Conservation (phyloP, 371 early-diverging fungal genomes). For the Gilbertella persicaria region DNA sequence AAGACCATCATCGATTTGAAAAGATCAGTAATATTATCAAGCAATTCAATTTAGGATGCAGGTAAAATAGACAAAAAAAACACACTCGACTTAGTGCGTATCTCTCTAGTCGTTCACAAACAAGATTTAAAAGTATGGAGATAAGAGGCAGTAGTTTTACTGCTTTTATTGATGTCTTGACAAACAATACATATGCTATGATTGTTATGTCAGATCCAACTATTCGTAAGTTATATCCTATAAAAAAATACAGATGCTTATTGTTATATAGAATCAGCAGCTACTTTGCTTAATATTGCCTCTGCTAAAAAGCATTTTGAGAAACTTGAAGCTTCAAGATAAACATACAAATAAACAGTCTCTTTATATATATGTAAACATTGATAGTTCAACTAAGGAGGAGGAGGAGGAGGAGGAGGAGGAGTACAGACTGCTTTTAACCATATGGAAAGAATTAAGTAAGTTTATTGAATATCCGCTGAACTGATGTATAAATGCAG, state of each 20-base stretch:
- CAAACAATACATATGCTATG: constrained; percentile 93
- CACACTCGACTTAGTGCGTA: background rate
- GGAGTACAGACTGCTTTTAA: constrained; percentile 74
- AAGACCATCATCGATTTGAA: constrained; percentile 84
- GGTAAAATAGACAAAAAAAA: constrained; percentile 37
- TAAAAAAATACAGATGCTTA: background rate
- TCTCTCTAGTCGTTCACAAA: constrained; percentile 64
- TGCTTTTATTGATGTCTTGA: constrained; percentile 89
- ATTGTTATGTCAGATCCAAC: constrained; percentile 89
- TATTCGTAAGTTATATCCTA: constrained; percentile 71
- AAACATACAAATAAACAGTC: background rate
- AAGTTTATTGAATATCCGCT: constrained; percentile 8
- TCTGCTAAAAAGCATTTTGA: constrained; percentile 88
- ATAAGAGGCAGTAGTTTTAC: constrained; percentile 81
- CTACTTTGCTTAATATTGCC: constrained; percentile 81
- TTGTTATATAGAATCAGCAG: constrained; percentile 72
- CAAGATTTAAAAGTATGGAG: constrained; percentile 90
- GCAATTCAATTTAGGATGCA: constrained; percentile 87
- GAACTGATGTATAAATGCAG: constrained; percentile 16
- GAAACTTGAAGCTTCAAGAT: constrained; percentile 64
- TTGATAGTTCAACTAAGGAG: constrained; percentile 69
- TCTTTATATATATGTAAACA: constrained; percentile 1
- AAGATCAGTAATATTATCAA: constrained; percentile 94
- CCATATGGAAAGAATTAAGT: constrained; percentile 70
- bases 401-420: too few relatives aligned